phyloP scores from a whole-genome alignment of 306 rosid genomes.

The Biancaea sappan region DNA sequence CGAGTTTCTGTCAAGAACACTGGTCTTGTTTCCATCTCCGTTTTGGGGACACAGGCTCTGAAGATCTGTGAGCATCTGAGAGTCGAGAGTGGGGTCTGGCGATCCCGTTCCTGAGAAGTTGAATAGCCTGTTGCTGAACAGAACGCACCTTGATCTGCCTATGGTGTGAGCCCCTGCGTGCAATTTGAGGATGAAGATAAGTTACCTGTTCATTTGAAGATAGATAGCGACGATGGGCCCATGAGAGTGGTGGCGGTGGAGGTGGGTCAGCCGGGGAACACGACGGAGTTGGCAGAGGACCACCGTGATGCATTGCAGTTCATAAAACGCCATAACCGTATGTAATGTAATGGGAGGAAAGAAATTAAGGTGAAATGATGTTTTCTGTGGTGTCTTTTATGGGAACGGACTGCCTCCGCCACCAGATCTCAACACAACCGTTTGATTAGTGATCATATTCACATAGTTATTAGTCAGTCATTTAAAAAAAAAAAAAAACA shows the following conservation, averaged over 20 bases:
- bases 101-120: conserved; percentile 65
- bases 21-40: conserved; percentile 62
- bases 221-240: conserved; percentile 22
- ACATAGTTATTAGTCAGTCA: too few species aligned
- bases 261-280: conserved; percentile 25
- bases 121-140: conserved; percentile 73
- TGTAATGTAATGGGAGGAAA: too few species aligned
- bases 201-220: not conserved
- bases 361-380: too few species aligned
- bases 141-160: conserved; percentile 67
- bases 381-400: too few species aligned
- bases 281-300: conserved; percentile 38
- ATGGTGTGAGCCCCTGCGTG: conserved; percentile 83
- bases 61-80: conserved; percentile 51
- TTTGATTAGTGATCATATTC: too few species aligned
- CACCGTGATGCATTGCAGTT: conserved; percentile 34
- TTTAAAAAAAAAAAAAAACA: too few species aligned
- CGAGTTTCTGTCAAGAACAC: conserved; percentile 69
- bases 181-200: not conserved
- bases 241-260: conserved; percentile 28
- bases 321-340: too few species aligned
- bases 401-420: too few species aligned
- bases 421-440: too few species aligned
- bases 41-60: conserved; percentile 65
- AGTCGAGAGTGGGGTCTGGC: conserved; percentile 64